These are phyloP conservation scores for Aphanomyces stellatus DNA, from an alignment of 352 stramenopile species.

Conservation along the genomic window DNA sequence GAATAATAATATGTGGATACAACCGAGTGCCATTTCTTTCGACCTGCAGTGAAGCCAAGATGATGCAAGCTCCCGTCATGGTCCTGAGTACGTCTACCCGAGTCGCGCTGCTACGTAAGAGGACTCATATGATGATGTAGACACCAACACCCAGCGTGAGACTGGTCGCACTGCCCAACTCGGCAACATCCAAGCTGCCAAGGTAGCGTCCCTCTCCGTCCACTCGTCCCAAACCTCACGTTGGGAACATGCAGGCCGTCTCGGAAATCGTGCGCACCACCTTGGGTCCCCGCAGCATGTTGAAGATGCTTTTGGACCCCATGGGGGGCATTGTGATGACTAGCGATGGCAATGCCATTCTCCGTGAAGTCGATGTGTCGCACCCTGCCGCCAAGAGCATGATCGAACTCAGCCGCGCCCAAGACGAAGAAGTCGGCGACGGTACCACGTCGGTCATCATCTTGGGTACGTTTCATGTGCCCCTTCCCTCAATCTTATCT, in stretches of 20 bases:
- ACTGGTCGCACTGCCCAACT: conserved; percentile 97
- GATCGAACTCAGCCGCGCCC: conserved; percentile 98
- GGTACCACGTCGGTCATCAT: conserved; percentile 99
- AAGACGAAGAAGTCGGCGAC: conserved; percentile 99
- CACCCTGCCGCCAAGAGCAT: conserved; percentile 99
- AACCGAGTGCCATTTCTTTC: conserved; percentile 9
- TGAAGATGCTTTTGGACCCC: conserved; percentile 99
- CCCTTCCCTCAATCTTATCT: background rate
- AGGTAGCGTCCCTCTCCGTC: conserved; percentile 28
- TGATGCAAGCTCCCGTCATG: conserved; percentile 90
- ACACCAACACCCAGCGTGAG: conserved; percentile 97
- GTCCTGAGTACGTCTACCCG: conserved; percentile 84
- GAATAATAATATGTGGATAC: conserved; percentile 11
- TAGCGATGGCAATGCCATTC: conserved; percentile 99
- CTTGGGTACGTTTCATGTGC: conserved; percentile 80
- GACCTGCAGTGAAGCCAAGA: background rate
- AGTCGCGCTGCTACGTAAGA: background rate
- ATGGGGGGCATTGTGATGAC: conserved; percentile 99
- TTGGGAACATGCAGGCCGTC: conserved; percentile 76
- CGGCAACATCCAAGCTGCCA: conserved; percentile 97
- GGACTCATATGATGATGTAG: conserved; percentile 23
- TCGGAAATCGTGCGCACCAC: conserved; percentile 99
- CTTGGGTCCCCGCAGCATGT: conserved; percentile 96
- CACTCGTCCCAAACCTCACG: conserved; percentile 1
- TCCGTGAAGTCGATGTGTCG: conserved; percentile 97